A percentile compares a stretch with the other conserved stretches of the same genome.
Evolutionary conservation across 768 basidiomycete species (phyloP).

Genomic region (Pleurotus sapidus): DNA sequence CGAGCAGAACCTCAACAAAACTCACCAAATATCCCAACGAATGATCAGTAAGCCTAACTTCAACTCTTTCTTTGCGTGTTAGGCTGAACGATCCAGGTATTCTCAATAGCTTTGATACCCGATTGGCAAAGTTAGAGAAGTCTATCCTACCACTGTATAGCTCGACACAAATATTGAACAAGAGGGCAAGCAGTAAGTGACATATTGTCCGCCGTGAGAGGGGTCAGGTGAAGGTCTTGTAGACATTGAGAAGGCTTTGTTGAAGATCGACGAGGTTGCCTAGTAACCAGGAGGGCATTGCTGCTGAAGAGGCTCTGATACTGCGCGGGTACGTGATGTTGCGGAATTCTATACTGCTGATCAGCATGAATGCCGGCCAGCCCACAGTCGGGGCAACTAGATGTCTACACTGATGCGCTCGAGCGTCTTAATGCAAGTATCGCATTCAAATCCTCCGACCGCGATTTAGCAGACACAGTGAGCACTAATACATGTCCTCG

Average conservation of each 20-base stretch:
- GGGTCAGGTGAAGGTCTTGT: neutral
- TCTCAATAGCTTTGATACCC: constrained; percentile 79
- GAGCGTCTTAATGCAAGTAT: constrained; percentile 78
- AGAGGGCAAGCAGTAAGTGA: constrained; percentile 65
- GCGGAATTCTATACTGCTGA: neutral
- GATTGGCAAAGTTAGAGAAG: constrained; percentile 81
- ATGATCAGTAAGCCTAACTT: constrained; percentile 67
- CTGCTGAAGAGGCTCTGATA: constrained; percentile 76
- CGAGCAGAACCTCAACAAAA: constrained; percentile 87
- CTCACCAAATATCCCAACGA: constrained; percentile 77
- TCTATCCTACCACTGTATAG: constrained; percentile 82
- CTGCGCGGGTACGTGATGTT: constrained; percentile 59
- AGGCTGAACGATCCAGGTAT: constrained; percentile 56
- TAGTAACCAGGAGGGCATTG: constrained; percentile 71
- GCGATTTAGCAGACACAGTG: constrained; percentile 55
- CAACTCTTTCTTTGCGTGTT: neutral
- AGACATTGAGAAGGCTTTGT: constrained; percentile 81
- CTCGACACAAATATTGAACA: constrained; percentile 72
- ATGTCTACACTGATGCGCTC: constrained; percentile 65
- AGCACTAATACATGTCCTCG: neutral
- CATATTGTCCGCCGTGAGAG: neutral
- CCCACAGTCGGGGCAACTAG: constrained; percentile 67
- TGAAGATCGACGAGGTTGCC: constrained; percentile 80
- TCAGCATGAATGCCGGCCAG: no score
- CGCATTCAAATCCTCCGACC: constrained; percentile 67